Conservation (phyloP, 2,329 filamentous ascomycete genomes). For the Lasiodiplodia sp. region DNA sequence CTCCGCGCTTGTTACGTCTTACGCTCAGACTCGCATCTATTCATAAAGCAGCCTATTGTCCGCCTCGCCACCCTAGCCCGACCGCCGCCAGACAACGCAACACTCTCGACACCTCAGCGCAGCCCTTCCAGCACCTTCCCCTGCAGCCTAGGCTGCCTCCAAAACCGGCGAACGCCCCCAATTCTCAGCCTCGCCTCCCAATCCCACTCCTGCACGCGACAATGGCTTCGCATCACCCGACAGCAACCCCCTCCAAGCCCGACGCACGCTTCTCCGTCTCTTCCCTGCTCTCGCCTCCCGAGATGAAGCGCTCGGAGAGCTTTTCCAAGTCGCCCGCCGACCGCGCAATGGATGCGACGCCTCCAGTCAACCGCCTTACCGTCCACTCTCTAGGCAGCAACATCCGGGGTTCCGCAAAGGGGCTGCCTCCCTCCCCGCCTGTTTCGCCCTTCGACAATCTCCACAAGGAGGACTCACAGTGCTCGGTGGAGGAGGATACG, state of each 20-base stretch:
- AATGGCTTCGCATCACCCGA: slow-evolving; percentile 26
- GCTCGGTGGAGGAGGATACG: slow-evolving; percentile 39
- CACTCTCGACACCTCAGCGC: slow-evolving; percentile 27
- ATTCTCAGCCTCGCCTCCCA: slow-evolving; percentile 1
- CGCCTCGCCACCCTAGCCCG: slow-evolving; percentile 30
- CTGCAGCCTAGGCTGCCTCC: slow-evolving; percentile 23
- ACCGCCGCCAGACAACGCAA: slow-evolving; percentile 30
- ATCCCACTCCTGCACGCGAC: slow-evolving; percentile 10
- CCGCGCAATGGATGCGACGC: slow-evolving; percentile 34
- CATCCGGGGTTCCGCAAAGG: slow-evolving; percentile 38
- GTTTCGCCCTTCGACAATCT: slow-evolving; percentile 48
- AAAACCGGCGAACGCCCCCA: slow-evolving; percentile 16
- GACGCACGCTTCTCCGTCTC: slow-evolving; percentile 26
- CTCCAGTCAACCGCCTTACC: slow-evolving; percentile 31
- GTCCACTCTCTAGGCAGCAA: slow-evolving; percentile 36
- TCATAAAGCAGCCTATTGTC: slow-evolving; percentile 29
- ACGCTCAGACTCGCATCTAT: slow-evolving; percentile 29
- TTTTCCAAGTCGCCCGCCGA: slow-evolving; percentile 39
- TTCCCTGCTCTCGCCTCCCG: slow-evolving; percentile 49
- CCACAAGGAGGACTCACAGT: slow-evolving; percentile 47
- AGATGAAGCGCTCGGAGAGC: slow-evolving; percentile 49
- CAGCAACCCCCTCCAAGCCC: slow-evolving; percentile 19
- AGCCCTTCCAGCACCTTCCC: slow-evolving; percentile 29
- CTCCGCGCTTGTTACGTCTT: slow-evolving; percentile 25
- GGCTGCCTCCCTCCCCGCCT: slow-evolving; percentile 43